Percentiles rank a stretch among this genome's conserved stretches.
Conservation (phyloP, 192 early-diverging fungal genomes). For the Rhizophagus prolifer region DNA sequence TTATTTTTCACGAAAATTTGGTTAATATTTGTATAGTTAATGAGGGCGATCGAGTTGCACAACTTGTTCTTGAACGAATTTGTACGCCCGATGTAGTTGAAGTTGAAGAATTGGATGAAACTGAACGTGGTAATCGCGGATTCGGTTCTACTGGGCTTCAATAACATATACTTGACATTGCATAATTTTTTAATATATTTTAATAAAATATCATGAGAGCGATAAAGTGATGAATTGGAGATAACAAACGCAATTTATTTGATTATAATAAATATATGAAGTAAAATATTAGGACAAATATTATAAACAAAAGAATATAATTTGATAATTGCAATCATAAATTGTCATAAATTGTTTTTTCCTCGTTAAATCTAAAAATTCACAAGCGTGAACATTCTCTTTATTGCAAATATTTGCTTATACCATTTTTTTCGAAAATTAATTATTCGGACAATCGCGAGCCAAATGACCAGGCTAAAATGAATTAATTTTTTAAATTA, state of each 20-base stretch:
- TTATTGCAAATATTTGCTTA: background rate
- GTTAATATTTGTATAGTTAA: constrained; percentile 68
- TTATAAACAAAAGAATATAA: background rate
- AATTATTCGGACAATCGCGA: background rate
- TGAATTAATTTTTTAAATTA: background rate
- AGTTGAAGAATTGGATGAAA: constrained; percentile 51
- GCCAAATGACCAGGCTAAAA: background rate
- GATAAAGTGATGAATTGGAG: too few relatives aligned
- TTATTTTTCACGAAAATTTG: constrained; percentile 54
- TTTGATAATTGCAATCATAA: background rate
- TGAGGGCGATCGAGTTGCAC: constrained; percentile 92
- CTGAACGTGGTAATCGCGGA: background rate
- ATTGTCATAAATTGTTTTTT: too few relatives aligned
- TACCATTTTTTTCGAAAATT: background rate
- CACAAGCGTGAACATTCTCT: background rate
- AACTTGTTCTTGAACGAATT: constrained; percentile 89
- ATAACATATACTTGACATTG: background rate
- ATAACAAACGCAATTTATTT: too few relatives aligned
- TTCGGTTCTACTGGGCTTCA: background rate
- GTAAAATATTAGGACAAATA: background rate
- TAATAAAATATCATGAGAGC: too few relatives aligned
- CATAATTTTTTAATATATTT: too few relatives aligned
- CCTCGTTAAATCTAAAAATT: background rate
- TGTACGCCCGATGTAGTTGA: constrained; percentile 76
- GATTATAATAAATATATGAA: too few relatives aligned